Conservation (phyloP, 371 early-diverging fungal genomes). For the Syncephalastrum contaminatum region DNA sequence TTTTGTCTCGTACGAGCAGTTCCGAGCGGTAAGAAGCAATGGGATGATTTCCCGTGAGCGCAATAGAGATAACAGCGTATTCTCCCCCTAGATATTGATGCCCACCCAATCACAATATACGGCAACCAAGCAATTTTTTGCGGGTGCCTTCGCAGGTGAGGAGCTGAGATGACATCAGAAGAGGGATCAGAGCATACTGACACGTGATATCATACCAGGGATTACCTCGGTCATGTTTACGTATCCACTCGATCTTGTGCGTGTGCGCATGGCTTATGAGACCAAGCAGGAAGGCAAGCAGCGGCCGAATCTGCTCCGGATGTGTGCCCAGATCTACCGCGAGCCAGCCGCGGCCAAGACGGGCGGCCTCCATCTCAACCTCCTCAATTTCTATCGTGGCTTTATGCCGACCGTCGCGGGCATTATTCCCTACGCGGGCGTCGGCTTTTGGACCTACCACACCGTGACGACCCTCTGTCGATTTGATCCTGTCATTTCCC, state of each 20-base stretch:
- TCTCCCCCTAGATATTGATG: conserved; percentile 54
- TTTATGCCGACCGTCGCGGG: conserved; percentile 85
- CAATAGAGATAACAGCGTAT: neutral
- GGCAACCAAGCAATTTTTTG: conserved; percentile 57
- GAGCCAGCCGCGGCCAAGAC: conserved; percentile 43
- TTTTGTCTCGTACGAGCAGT: conserved; percentile 92
- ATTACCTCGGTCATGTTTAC: conserved; percentile 86
- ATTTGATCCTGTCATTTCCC: conserved; percentile 32
- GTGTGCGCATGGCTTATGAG: conserved; percentile 90
- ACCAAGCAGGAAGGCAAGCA: conserved; percentile 35
- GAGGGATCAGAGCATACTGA: neutral
- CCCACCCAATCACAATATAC: conserved; percentile 64
- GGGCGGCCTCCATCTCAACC: conserved; percentile 10
- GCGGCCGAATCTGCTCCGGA: conserved; percentile 28
- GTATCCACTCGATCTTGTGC: conserved; percentile 91
- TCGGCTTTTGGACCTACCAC: conserved; percentile 79
- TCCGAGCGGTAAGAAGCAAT: conserved; percentile 53
- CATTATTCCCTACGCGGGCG: conserved; percentile 95
- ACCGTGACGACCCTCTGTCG: conserved; percentile 56
- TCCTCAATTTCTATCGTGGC: conserved; percentile 88
- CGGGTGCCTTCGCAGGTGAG: conserved; percentile 78
- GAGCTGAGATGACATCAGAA: neutral
- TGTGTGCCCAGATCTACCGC: conserved; percentile 47
- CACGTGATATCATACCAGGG: conserved; percentile 45
- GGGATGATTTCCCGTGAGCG: no score